Percentiles rank a stretch among this genome's conserved stretches.
phyloP scores from a whole-genome alignment of 768 basidiomycete genomes.

The Plicaturopsis crispa region DNA sequence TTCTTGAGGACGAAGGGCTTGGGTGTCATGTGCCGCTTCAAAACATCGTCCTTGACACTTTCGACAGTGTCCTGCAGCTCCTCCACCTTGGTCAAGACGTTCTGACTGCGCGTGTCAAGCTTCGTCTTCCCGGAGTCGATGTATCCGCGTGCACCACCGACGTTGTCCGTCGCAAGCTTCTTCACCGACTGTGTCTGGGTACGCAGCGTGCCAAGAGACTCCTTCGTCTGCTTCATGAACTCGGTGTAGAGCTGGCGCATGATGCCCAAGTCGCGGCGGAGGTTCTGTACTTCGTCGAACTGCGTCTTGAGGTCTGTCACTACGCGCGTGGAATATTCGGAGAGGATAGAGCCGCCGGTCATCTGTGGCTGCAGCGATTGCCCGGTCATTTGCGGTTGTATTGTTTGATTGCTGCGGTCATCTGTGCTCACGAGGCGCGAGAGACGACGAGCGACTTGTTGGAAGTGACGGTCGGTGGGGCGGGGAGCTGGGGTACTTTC shows the following conservation, averaged over 20 bases:
- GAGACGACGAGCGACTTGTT: slow-evolving; percentile 62
- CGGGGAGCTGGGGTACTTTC: slow-evolving; percentile 63
- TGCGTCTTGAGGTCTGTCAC: slow-evolving; percentile 83
- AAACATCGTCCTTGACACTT: slow-evolving; percentile 82
- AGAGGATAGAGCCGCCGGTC: slow-evolving; percentile 68
- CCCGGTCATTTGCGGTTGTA: slow-evolving; percentile 61
- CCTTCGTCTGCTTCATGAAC: slow-evolving; percentile 89
- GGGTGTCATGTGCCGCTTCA: slow-evolving; percentile 81
- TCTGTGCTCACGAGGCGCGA: slow-evolving; percentile 66
- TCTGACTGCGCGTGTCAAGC: slow-evolving; percentile 85
- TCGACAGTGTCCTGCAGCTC: slow-evolving; percentile 91
- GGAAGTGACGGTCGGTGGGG: slow-evolving; percentile 74
- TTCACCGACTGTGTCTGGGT: slow-evolving; percentile 84
- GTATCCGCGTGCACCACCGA: slow-evolving; percentile 81
- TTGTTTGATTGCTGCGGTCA: slow-evolving; percentile 28
- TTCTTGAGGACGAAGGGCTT: slow-evolving; percentile 63
- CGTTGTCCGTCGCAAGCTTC: slow-evolving; percentile 72
- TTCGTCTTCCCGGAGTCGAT: slow-evolving; percentile 90
- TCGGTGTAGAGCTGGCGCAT: slow-evolving; percentile 94
- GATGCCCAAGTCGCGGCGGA: slow-evolving; percentile 87
- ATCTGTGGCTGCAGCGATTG: slow-evolving; percentile 62
- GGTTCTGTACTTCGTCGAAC: slow-evolving; percentile 90
- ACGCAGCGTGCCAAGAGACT: slow-evolving; percentile 69
- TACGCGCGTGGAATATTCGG: slow-evolving; percentile 67
- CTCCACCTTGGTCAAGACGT: slow-evolving; percentile 86